A percentile compares a stretch with the other conserved stretches of the same genome.
Conservation (phyloP, 1,139 yeast species). For the Eremothecium sinecaudum region DNA sequence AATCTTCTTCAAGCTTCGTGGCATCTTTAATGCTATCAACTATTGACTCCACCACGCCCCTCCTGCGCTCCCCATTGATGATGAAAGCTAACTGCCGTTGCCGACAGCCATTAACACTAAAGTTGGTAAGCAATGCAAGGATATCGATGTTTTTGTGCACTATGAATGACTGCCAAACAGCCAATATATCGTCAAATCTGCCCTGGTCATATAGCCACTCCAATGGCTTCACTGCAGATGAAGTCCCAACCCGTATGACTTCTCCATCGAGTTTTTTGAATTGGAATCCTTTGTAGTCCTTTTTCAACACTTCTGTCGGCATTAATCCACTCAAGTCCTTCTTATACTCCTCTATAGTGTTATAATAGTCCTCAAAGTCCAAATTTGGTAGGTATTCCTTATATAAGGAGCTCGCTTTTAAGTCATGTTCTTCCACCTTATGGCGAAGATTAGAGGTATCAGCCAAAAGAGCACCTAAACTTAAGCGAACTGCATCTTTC, state of each 20-base stretch:
- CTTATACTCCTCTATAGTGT: conserved; percentile 45
- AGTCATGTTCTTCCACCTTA: conserved; percentile 50
- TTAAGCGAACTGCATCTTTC: conserved; percentile 39
- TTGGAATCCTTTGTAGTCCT: conserved; percentile 74
- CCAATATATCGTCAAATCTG: conserved; percentile 31
- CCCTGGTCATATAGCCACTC: conserved; percentile 43
- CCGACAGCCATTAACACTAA: conserved; percentile 38
- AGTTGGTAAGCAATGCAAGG: conserved; percentile 55
- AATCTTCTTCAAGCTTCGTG: conserved; percentile 28
- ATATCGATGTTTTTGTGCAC: conserved; percentile 41
- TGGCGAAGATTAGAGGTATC: conserved; percentile 61
- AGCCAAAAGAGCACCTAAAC: conserved; percentile 58
- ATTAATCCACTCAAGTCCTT: conserved; percentile 53
- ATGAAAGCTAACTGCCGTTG: conserved; percentile 48
- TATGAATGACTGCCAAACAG: conserved; percentile 35
- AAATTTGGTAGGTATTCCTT: conserved; percentile 17
- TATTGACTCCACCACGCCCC: conserved; percentile 16
- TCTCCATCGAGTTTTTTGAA: conserved; percentile 32
- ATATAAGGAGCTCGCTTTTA: conserved; percentile 36
- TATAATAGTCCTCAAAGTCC: conserved; percentile 30
- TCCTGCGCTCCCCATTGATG: conserved; percentile 17
- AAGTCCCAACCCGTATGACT: conserved; percentile 48
- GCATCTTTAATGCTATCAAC: conserved; percentile 30
- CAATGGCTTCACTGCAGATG: conserved; percentile 61
- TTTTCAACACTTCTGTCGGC: conserved; percentile 53